Evolutionary conservation across 2,329 filamentous ascomycete genomes (phyloP).

Genomic region (Cyphellophora europaea): DNA sequence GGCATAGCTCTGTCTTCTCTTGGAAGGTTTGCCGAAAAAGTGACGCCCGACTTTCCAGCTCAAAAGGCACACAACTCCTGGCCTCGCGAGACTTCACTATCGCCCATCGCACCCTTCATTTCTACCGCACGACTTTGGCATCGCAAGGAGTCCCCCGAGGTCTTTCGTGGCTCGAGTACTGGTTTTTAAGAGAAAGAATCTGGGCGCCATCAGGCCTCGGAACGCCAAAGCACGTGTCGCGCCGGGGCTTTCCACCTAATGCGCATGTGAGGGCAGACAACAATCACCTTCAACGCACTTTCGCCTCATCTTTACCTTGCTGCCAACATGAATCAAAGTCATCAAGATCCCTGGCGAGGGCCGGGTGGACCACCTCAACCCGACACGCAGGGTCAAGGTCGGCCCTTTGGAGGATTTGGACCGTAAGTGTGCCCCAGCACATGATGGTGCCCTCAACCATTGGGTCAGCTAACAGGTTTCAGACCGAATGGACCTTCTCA

Average conservation of each 20-base stretch:
- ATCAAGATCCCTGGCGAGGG: conserved; percentile 26
- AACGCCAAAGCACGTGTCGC: conserved; percentile 3
- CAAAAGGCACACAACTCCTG: no score
- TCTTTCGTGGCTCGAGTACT: no score
- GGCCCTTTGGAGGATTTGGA: conserved; percentile 34
- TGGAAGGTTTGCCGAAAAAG: no score
- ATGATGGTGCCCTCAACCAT: conserved; percentile 1
- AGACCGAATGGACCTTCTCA: conserved; percentile 30
- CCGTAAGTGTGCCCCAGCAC: not conserved
- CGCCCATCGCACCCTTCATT: no score
- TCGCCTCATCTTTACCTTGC: not conserved
- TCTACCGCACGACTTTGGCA: no score
- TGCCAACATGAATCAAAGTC: conserved; percentile 15
- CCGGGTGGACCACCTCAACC: conserved; percentile 27
- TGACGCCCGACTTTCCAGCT: no score
- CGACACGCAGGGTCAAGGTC: conserved; percentile 16
- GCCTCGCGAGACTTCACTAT: no score
- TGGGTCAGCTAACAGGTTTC: conserved; percentile 1
- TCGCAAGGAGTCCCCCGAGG: no score
- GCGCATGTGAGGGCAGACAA: conserved; percentile 3
- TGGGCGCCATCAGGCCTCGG: no score
- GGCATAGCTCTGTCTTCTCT: no score
- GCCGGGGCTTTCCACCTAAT: not conserved
- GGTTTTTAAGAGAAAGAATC: no score
- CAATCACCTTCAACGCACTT: conserved; percentile 2